Conservation (phyloP, 768 basidiomycete genomes). For the Phylloporus arenicola region DNA sequence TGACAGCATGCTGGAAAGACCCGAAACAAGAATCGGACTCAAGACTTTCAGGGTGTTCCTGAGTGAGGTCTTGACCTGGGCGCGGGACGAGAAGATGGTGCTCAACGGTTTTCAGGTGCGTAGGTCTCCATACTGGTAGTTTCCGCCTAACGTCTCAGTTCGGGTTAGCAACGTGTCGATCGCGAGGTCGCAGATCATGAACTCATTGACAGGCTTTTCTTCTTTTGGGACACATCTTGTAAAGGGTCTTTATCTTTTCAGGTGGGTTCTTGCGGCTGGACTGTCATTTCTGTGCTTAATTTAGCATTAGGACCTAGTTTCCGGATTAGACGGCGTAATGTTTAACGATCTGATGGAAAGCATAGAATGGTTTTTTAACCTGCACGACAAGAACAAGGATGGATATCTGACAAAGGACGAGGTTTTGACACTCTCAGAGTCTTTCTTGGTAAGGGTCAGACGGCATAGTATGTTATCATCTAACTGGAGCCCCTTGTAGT, state of each 20-base stretch:
- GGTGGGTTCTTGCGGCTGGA: conserved; percentile 36
- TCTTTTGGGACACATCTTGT: conserved; percentile 84
- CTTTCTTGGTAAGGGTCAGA: conserved; percentile 60
- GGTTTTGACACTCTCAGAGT: conserved; percentile 90
- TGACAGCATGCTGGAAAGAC: conserved; percentile 63
- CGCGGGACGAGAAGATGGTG: conserved; percentile 87
- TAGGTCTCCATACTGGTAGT: conserved; percentile 2
- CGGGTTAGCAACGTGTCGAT: conserved; percentile 72
- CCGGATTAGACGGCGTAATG: conserved; percentile 86
- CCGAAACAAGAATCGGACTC: conserved; percentile 85
- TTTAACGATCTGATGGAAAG: conserved; percentile 97
- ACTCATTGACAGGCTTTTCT: conserved; percentile 89
- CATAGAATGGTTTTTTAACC: conserved; percentile 97
- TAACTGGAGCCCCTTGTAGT: conserved; percentile 45
- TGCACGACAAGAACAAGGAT: conserved; percentile 96
- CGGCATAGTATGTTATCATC: not conserved
- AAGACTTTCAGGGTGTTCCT: conserved; percentile 85
- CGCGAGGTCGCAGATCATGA: conserved; percentile 93
- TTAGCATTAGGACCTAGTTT: conserved; percentile 69
- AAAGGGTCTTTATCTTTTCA: conserved; percentile 87
- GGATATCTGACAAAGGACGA: conserved; percentile 95
- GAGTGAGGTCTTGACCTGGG: conserved; percentile 93
- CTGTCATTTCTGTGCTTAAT: conserved; percentile 2
- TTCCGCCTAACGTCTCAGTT: conserved; percentile 2
- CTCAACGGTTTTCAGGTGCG: conserved; percentile 84